These are phyloP conservation scores for Pseudogymnoascus sp. DNA, from an alignment of 2,329 filamentous ascomycete species.

Conservation along the genomic window DNA sequence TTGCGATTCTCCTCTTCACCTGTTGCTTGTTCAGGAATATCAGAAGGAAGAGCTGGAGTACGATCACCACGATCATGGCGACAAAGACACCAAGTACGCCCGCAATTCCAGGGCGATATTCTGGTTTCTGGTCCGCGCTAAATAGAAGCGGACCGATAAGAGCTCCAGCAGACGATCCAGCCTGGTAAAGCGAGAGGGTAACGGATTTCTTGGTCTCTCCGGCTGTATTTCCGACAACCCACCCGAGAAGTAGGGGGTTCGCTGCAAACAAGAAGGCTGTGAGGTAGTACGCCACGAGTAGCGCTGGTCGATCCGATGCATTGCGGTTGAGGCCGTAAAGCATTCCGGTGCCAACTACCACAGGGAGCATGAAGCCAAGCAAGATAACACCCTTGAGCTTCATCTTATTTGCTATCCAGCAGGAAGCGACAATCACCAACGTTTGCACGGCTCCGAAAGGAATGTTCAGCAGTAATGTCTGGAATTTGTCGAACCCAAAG, in stretches of 20 bases:
- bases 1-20: slow-evolving; percentile 44
- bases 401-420: slow-evolving; percentile 50
- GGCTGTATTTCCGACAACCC: slow-evolving; percentile 63
- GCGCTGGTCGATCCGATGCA: slow-evolving; percentile 36
- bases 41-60: slow-evolving; percentile 48
- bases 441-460: slow-evolving; percentile 54
- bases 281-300: slow-evolving; percentile 58
- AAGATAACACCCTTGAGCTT: slow-evolving; percentile 51
- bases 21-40: slow-evolving; percentile 51
- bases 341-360: slow-evolving; percentile 52
- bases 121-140: slow-evolving; percentile 47
- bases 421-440: slow-evolving; percentile 49
- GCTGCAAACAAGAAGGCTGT: slow-evolving; percentile 59
- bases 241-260: slow-evolving; percentile 59
- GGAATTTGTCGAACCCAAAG: slow-evolving; percentile 9
- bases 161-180: slow-evolving; percentile 54
- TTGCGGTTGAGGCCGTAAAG: slow-evolving; percentile 46
- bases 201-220: slow-evolving; percentile 61
- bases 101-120: slow-evolving; percentile 50
- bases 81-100: slow-evolving; percentile 48
- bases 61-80: slow-evolving; percentile 44
- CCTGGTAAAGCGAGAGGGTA: slow-evolving; percentile 58
- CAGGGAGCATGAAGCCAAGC: slow-evolving; percentile 46
- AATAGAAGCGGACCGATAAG: slow-evolving; percentile 62
- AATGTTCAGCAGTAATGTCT: slow-evolving; percentile 9